Evolutionary conservation across 2,329 filamentous ascomycete genomes (phyloP), one percentile per base, ranked within the genome.

Genomic region (Cadophora malorum): DNA sequence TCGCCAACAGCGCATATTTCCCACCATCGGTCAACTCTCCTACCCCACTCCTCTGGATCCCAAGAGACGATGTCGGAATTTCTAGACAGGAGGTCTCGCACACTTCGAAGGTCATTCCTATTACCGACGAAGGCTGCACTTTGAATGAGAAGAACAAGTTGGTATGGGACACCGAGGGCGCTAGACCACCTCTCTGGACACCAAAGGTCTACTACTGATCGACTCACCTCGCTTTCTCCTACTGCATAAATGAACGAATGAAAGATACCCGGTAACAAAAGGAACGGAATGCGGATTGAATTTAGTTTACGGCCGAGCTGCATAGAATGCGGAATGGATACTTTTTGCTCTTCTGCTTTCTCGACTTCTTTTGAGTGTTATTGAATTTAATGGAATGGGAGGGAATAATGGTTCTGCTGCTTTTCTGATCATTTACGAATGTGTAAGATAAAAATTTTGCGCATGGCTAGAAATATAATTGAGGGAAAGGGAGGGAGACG

Each of bases 31-130:
- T 95, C 76, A 86, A 79, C 28, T 83, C 87, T 69, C 72, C 84
- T 73, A 79, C 86, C 0, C 91, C 92, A 1, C 81, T 93, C 35
- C 83, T 97, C n/a, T 97, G 94, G 94, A 91, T 97, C 65, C 93
- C 94, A 0, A 84, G 87, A 67, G 94, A 97, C 75, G 80, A 85
- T 1, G 86, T 89, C 28, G 91, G 93, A 10, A 86, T 97, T 52
- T 93, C 89, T 64, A 84, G 84, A 74, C 91, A 96, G 77, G 94
- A 97, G 79, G 84, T 96, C 64, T 83, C 83, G 14, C 91, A 96
- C 74, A 91, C 91, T 0, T 83, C 83, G 72, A 87, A 86, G 74
- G 85, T 92, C 38, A 91, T 93, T 35, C 87, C 90, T 0, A 95
- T 96, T 71, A 94, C 91, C 0, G 93, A 97, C 73, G 91, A 93